phyloP scores from a whole-genome alignment of 441 rosid species.

The Mallotus japonicus region DNA sequence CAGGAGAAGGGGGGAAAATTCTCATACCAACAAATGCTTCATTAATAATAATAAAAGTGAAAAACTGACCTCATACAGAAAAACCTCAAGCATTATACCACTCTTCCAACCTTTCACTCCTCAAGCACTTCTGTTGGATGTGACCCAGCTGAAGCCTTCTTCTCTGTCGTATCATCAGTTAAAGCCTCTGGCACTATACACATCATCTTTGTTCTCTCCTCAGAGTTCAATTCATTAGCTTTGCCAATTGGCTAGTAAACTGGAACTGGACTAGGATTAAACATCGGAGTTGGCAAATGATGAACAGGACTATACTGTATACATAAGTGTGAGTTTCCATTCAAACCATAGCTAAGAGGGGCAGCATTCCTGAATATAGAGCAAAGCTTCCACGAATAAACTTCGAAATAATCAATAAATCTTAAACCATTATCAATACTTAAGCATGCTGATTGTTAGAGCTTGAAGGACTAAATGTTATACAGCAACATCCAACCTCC shows the following conservation, averaged over 20 bases:
- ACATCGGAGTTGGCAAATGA: conserved; percentile 50
- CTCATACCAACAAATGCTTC: conserved; percentile 34
- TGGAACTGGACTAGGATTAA: conserved; percentile 48
- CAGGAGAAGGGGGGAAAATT: background rate
- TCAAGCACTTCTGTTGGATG: conserved; percentile 24
- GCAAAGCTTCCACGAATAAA: too few relatives aligned
- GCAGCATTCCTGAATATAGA: conserved; percentile 29
- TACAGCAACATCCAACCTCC: too few relatives aligned
- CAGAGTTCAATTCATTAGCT: conserved; percentile 39
- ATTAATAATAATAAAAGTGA: conserved; percentile 3
- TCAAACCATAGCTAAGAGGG: conserved; percentile 57
- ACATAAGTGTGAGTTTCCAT: conserved; percentile 56
- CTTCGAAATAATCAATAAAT: too few relatives aligned
- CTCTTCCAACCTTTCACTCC: conserved; percentile 33
- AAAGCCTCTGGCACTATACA: conserved; percentile 28
- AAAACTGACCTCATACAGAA: conserved; percentile 32
- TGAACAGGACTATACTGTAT: conserved; percentile 64
- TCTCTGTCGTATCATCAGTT: conserved; percentile 37
- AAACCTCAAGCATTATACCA: conserved; percentile 33
- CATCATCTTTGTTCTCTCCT: conserved; percentile 36
- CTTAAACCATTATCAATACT: too few relatives aligned
- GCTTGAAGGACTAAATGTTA: too few relatives aligned
- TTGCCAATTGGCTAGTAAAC: conserved; percentile 54
- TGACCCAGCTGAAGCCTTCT: conserved; percentile 22
- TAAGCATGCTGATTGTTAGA: too few relatives aligned